Evolutionary conservation across 768 basidiomycete species (phyloP), one percentile per base, ranked within the genome.

Genomic region (Fomitopsis serialis): DNA sequence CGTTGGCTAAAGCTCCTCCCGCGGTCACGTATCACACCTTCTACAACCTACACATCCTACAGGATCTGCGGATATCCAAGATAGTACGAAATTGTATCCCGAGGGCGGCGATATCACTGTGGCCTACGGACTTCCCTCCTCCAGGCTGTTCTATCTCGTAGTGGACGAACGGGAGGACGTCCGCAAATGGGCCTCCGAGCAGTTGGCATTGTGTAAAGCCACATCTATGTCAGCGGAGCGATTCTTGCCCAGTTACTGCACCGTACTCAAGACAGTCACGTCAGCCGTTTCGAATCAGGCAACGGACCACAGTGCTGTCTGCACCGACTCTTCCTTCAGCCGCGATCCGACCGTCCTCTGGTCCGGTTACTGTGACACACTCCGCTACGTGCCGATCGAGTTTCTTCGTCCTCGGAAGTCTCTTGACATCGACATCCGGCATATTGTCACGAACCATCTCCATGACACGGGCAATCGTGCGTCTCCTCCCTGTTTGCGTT

Each of bases 61-160:
- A 72, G 40, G 76, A 85, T 56, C 57, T 73, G 1, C 66, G 70
- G 34, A 68, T 92, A 45, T 63, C 77, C 52, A 56, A 64, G 7
- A 59, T 78, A 34, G 61, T 85, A 29, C 66, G 72, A 42, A 52
- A 63, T 22, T 62, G 68, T 44, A 57, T 72, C 34, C 78, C 81
- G 12, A 56, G 65, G n/a, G 56, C 60, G 17, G 42, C 59, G 15
- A 61, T 82, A 40, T 54, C 61, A 42, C 68, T 59, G 15, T 89
- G 87, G 85, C 84, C 86, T 25, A 66, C 66, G 6, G 74, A 83
- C 53, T 67, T 77, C 22, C 72, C 86, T 49, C 81, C 87, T 27
- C 74, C 84, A 3, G 83, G 2, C 46, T 89, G 40, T 70, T 90
- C 25, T 64, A 82, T 12, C 72, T 89, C 12, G 66, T 85, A 23